Evolutionary conservation across 805 yeast species (phyloP).

Genomic region (Jamesozyma jinghongensis): DNA sequence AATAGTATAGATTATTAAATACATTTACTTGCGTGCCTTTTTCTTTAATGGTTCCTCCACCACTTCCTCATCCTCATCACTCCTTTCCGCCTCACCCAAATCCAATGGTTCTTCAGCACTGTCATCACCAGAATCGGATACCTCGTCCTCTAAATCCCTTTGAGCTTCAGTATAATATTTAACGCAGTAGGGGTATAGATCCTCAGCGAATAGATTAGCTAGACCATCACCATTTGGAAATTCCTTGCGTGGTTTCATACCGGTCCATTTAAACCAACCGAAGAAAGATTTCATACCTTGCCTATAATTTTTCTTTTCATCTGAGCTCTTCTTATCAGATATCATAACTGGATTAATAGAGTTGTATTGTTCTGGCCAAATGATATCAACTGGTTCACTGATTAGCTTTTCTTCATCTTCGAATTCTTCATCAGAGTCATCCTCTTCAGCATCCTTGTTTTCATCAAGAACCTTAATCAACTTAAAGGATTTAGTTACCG

Average conservation of each 20-base stretch:
- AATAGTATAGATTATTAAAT: slow-evolving; percentile 1
- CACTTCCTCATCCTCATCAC: slow-evolving; percentile 2
- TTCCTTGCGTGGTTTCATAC: slow-evolving; percentile 65
- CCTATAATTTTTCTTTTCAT: slow-evolving; percentile 53
- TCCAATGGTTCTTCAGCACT: slow-evolving; percentile 15
- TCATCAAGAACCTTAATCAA: slow-evolving; percentile 25
- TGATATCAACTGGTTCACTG: slow-evolving; percentile 45
- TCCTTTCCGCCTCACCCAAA: slow-evolving; percentile 4
- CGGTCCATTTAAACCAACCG: slow-evolving; percentile 84
- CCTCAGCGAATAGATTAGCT: slow-evolving; percentile 64
- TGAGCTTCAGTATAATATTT: slow-evolving; percentile 72
- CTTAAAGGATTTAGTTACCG: slow-evolving; percentile 50
- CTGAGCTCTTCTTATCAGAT: slow-evolving; percentile 36
- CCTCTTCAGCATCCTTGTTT: slow-evolving; percentile 6
- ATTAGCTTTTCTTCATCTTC: slow-evolving; percentile 43
- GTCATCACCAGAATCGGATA: slow-evolving; percentile 32
- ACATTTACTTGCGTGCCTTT: neutral
- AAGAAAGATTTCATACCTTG: slow-evolving; percentile 76
- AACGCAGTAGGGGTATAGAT: slow-evolving; percentile 76
- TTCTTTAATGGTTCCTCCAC: slow-evolving; percentile 3
- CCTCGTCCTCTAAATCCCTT: slow-evolving; percentile 52
- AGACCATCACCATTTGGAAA: slow-evolving; percentile 72
- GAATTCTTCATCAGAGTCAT: slow-evolving; percentile 31
- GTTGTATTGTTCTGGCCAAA: slow-evolving; percentile 65
- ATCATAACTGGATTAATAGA: slow-evolving; percentile 46